Evolutionary conservation across 306 rosid genomes (phyloP).

Genomic region (Neltuma alba): DNA sequence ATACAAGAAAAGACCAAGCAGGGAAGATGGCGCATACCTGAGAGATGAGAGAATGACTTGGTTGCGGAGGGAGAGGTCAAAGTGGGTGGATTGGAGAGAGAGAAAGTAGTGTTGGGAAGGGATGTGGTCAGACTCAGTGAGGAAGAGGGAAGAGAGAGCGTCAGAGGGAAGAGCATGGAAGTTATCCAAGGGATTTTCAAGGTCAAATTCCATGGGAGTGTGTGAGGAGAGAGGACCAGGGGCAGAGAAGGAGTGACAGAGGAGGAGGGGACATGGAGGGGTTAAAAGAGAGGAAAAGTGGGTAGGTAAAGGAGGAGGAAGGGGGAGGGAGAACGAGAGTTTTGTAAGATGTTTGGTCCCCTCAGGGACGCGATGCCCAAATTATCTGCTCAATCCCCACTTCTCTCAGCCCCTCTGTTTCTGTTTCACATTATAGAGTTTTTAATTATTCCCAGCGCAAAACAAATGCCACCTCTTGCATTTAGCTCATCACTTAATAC

Average conservation of each 20-base stretch:
- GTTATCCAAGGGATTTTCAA: conserved; percentile 78
- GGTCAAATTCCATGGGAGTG: conserved; percentile 82
- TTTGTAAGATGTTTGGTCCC: not conserved
- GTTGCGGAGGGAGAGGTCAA: conserved; percentile 57
- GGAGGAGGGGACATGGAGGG: not conserved
- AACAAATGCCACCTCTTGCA: too few species aligned
- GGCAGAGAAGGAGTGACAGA: not conserved
- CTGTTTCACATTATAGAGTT: too few species aligned
- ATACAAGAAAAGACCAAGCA: too few species aligned
- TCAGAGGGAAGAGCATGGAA: conserved; percentile 51
- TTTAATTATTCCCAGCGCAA: too few species aligned
- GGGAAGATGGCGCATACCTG: conserved; percentile 44
- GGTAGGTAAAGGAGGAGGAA: not conserved
- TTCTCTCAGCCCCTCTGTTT: too few species aligned
- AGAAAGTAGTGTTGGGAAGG: conserved; percentile 63
- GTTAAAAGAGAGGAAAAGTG: not conserved
- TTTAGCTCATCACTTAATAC: too few species aligned
- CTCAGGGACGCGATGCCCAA: too few species aligned
- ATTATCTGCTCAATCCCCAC: too few species aligned
- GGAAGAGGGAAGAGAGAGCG: conserved; percentile 60
- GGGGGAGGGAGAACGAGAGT: not conserved
- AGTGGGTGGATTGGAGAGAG: conserved; percentile 49
- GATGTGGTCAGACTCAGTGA: conserved; percentile 80
- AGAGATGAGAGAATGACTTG: conserved; percentile 67
- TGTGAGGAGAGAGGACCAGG: not conserved